Evolutionary conservation across 768 basidiomycete genomes (phyloP).

Genomic region (Lactarius hengduanensis): DNA sequence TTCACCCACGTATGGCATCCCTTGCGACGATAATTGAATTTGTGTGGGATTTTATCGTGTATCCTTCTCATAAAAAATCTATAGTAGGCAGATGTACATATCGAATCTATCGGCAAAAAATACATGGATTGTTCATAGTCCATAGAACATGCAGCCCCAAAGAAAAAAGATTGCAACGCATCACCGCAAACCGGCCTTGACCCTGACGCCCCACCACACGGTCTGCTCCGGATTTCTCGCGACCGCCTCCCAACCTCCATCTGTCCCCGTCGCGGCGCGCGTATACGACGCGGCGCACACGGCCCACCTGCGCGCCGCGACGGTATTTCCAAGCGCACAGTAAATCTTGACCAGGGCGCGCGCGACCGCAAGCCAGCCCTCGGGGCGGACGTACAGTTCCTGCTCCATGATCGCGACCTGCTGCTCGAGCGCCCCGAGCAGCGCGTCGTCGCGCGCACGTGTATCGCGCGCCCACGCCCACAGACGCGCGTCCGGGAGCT

Average conservation of each 20-base stretch:
- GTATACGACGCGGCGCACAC: conserved; percentile 18
- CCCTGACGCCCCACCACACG: conserved; percentile 15
- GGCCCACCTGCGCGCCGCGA: conserved; percentile 17
- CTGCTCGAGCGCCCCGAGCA: conserved; percentile 3
- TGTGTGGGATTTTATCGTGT: background rate
- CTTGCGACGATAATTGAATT: background rate
- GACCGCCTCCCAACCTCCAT: conserved; percentile 23
- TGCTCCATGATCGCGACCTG: conserved; percentile 9
- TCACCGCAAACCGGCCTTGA: background rate
- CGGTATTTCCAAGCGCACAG: conserved; percentile 12
- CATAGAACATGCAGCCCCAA: background rate
- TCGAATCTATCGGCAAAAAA: background rate
- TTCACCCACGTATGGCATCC: background rate
- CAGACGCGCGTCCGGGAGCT: conserved; percentile 7
- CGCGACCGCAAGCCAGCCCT: conserved; percentile 17
- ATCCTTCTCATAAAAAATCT: background rate
- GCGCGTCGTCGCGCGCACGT: conserved; percentile 6
- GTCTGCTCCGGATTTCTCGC: conserved; percentile 19
- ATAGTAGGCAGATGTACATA: background rate
- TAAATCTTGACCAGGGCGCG: conserved; percentile 12
- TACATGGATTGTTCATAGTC: background rate
- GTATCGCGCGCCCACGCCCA: conserved; percentile 15
- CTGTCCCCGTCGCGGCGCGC: conserved; percentile 18
- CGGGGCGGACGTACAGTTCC: conserved; percentile 10
- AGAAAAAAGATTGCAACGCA: background rate